Evolutionary conservation across 1,284 basidiomycete species (phyloP).

Genomic region (Cutaneotrichosporon sp.): DNA sequence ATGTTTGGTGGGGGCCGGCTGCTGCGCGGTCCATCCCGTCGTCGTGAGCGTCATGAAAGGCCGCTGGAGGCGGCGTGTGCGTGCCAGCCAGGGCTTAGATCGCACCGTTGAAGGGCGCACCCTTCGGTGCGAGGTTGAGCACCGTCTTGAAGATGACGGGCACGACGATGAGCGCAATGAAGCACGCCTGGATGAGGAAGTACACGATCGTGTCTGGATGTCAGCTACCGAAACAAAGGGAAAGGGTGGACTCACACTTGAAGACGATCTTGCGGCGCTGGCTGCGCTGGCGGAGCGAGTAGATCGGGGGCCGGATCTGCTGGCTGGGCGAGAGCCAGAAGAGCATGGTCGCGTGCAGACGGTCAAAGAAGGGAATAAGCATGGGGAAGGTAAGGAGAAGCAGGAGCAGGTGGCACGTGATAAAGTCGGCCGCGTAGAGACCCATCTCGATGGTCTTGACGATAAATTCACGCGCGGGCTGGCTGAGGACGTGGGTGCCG

Average conservation of each 20-base stretch:
- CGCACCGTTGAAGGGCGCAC: slow-evolving; percentile 33
- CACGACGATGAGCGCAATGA: slow-evolving; percentile 60
- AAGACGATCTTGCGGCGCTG: slow-evolving; percentile 78
- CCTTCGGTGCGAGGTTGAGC: slow-evolving; percentile 58
- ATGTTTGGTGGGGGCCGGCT: not conserved
- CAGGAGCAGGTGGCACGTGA: slow-evolving; percentile 55
- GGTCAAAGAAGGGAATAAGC: slow-evolving; percentile 80
- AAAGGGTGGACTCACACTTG: slow-evolving; percentile 41
- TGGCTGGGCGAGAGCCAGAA: slow-evolving; percentile 63
- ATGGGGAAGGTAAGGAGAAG: slow-evolving; percentile 74
- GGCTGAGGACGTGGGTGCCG: slow-evolving; percentile 79
- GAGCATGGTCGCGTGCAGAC: slow-evolving; percentile 78
- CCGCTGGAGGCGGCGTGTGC: not conserved
- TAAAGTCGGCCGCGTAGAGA: slow-evolving; percentile 78
- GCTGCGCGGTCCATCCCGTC: not conserved
- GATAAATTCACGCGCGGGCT: slow-evolving; percentile 88
- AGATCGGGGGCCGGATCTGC: slow-evolving; percentile 90
- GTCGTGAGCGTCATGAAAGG: slow-evolving; percentile 1
- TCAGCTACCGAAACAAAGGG: slow-evolving; percentile 30
- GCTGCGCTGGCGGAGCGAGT: slow-evolving; percentile 78
- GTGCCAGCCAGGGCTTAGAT: slow-evolving; percentile 26
- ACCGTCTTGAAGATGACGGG: slow-evolving; percentile 56
- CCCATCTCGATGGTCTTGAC: slow-evolving; percentile 98
- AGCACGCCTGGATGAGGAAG: slow-evolving; percentile 64
- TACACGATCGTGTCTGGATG: slow-evolving; percentile 66